Percentiles rank a stretch among this genome's conserved stretches.
These are phyloP conservation scores for Asterochloris erici DNA, from an alignment of 139 green algal genomes.

Conservation along the genomic window DNA sequence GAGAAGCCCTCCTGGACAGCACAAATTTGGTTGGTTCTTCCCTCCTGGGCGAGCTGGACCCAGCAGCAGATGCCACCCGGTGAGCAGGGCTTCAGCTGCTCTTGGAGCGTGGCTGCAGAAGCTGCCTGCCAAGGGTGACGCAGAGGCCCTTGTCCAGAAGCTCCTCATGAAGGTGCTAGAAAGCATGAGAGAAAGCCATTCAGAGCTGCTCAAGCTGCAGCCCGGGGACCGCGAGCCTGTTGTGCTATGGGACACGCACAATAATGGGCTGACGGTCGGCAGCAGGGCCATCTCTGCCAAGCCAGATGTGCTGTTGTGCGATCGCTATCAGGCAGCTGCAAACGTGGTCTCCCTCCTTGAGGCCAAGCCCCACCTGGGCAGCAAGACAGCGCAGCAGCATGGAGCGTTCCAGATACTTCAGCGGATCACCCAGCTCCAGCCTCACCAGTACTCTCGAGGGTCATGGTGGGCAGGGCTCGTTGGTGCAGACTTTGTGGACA, in stretches of 20 bases:
- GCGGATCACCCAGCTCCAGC: background rate
- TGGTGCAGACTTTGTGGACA: background rate
- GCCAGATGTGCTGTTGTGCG: constrained; percentile 2
- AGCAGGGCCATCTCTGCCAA: background rate
- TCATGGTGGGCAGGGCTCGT: background rate
- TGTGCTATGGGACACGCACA: constrained; percentile 6
- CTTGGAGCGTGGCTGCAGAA: too few species aligned
- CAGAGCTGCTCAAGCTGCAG: too few species aligned
- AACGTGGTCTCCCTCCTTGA: constrained; percentile 5
- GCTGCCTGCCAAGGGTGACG: too few species aligned
- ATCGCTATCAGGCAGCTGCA: background rate
- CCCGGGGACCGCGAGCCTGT: background rate
- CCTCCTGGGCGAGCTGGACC: too few species aligned
- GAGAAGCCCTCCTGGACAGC: too few species aligned
- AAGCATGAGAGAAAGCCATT: too few species aligned
- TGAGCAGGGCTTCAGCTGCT: too few species aligned
- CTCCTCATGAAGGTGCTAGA: too few species aligned
- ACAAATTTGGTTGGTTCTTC: too few species aligned
- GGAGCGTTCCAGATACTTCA: constrained; percentile 1
- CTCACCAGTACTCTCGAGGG: background rate
- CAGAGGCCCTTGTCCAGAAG: too few species aligned
- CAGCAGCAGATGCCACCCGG: too few species aligned
- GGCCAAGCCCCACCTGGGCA: background rate
- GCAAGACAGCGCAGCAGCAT: background rate
- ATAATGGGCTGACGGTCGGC: background rate